Percentiles rank a stretch among this genome's conserved stretches.
Conservation (phyloP, 1,284 basidiomycete genomes). For the Irpex sp. region DNA sequence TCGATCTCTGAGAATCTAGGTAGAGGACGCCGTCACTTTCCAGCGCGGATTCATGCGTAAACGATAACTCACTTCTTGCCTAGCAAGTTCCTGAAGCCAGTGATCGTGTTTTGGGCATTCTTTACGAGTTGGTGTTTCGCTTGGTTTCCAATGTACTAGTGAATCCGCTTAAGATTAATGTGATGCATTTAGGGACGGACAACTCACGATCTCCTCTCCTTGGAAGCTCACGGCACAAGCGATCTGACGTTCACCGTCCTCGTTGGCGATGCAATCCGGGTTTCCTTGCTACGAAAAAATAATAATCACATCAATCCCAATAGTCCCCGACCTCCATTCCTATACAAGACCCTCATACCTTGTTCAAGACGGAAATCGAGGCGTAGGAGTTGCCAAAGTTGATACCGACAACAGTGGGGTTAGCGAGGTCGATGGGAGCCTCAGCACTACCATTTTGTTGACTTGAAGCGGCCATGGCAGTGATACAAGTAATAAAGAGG, state of each 20-base stretch:
- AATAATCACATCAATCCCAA: not conserved
- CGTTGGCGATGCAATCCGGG: slow-evolving; percentile 94
- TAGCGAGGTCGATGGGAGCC: slow-evolving; percentile 27
- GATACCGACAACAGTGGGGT: slow-evolving; percentile 80
- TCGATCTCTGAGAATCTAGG: slow-evolving; percentile 72
- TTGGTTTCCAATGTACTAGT: slow-evolving; percentile 93
- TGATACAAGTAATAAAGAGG: no score
- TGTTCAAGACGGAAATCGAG: slow-evolving; percentile 94
- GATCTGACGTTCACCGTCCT: slow-evolving; percentile 98
- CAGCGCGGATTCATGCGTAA: not conserved
- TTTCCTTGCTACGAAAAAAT: slow-evolving; percentile 65
- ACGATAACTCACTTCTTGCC: slow-evolving; percentile 73
- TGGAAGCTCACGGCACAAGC: slow-evolving; percentile 92
- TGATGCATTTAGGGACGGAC: not conserved
- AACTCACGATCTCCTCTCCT: slow-evolving; percentile 82
- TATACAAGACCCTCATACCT: slow-evolving; percentile 45
- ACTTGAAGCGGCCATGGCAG: slow-evolving; percentile 17
- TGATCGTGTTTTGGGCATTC: slow-evolving; percentile 93
- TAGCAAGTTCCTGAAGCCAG: slow-evolving; percentile 89
- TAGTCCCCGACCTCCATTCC: not conserved
- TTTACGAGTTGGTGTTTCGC: slow-evolving; percentile 95
- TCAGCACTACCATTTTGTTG: slow-evolving; percentile 37
- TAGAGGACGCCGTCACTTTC: not conserved
- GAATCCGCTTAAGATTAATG: not conserved
- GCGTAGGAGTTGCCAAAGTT: slow-evolving; percentile 97